Evolutionary conservation across 129 eudicot genomes (phyloP), one percentile per base, ranked within the genome.

Genomic region (Arctium lappa): DNA sequence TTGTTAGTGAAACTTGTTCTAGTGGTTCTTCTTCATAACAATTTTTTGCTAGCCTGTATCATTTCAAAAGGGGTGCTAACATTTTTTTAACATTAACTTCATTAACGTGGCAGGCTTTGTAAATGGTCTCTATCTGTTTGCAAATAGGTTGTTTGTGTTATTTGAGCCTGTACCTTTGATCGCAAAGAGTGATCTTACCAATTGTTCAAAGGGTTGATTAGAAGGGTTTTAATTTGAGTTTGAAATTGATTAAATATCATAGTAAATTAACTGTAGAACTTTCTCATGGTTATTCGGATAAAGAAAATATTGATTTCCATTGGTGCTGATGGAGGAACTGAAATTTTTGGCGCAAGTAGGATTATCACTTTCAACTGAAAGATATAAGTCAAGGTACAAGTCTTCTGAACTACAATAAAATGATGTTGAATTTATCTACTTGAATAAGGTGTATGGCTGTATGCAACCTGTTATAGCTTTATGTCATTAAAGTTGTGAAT

Each of bases 1-100:
- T 81, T 74, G 68, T 73, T 73, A 62, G 74, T 9, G 80, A 29
- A 81, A 56, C 79, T 73, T 72, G 84, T 42, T 48, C 50, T 48
- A 72, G 60, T 11, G 72, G 60, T 72, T 72, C 42, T 40, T 40
- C 46, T 40, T 40, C 46, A 40, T 40, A 40, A 38, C 10, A 5
- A 0, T 40, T 40, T 40, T 8, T 6, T 40, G 0, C 46, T 40
- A 40, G 46, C 46, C 46, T 40, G 46, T 10, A 40, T 40, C 46
- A 38, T 7, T 40, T 40, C 40, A 8, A 0, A 40, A 40, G 46
- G 46, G 46, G 46, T 40, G 46, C 46, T 40, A 40, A 40, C 46
- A 5, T 40, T 10, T 40, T 22, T 40, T 40, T 40, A 8, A 40
- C 9, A 40, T 40, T 40, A 8, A 6, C 46, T 8, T 37, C 40